Percentiles rank a stretch among this genome's conserved stretches.
Evolutionary conservation across 257 asterid species (phyloP).

Genomic region (Rehmannia glutinosa): DNA sequence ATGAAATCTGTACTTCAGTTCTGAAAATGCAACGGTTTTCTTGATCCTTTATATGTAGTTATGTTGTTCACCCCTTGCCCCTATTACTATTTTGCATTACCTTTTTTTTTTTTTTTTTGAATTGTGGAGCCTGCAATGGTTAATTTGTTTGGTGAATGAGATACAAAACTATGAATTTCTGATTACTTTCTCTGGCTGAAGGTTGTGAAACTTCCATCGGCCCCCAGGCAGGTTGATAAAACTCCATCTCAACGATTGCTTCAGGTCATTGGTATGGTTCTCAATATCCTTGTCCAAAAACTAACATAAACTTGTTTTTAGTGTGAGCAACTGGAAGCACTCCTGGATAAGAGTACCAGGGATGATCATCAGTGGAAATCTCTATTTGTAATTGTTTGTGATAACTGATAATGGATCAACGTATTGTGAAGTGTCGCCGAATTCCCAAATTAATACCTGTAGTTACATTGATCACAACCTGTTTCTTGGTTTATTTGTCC

Average conservation of each 20-base stretch:
- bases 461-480: background rate
- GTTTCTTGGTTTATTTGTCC: background rate
- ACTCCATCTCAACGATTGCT: slow-evolving; percentile 74
- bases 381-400: background rate
- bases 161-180: slow-evolving; percentile 9
- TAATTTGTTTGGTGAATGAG: slow-evolving; percentile 1
- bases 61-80: slow-evolving; percentile 2
- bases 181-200: slow-evolving; percentile 32
- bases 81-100: background rate
- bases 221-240: slow-evolving; percentile 64
- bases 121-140: background rate
- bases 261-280: slow-evolving; percentile 82
- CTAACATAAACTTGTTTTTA: slow-evolving; percentile 1
- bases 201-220: slow-evolving; percentile 66
- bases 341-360: background rate
- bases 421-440: background rate
- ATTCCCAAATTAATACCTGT: background rate
- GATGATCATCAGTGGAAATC: background rate
- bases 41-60: background rate
- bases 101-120: background rate
- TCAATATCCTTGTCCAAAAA: slow-evolving; percentile 13
- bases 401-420: slow-evolving; percentile 9
- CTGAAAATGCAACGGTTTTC: background rate
- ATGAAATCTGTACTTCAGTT: background rate
- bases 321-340: background rate